Percentiles rank a stretch among this genome's conserved stretches.
Evolutionary conservation across 805 yeast genomes (phyloP).

Genomic region (Torulaspora maleeae): DNA sequence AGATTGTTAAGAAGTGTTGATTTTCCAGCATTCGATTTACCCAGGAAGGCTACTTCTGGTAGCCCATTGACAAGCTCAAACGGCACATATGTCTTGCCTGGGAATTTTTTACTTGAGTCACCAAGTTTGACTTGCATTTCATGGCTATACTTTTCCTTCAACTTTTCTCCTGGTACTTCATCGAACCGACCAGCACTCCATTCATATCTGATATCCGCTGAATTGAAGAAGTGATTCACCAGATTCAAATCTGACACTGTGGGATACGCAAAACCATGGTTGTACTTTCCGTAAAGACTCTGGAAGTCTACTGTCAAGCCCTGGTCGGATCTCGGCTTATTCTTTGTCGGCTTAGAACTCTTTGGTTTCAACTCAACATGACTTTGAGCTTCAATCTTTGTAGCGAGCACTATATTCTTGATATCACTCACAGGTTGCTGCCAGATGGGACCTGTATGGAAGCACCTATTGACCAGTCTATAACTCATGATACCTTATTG

Average conservation of each 20-base stretch:
- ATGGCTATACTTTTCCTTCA: conserved; percentile 10
- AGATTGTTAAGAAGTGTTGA: conserved; percentile 68
- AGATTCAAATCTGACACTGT: conserved; percentile 22
- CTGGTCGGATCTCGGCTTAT: background rate
- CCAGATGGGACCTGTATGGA: background rate
- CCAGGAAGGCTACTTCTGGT: conserved; percentile 75
- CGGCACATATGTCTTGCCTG: conserved; percentile 28
- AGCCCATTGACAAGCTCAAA: conserved; percentile 37
- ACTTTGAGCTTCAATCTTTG: conserved; percentile 2
- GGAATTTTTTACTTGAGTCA: conserved; percentile 30
- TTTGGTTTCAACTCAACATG: background rate
- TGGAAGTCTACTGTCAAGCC: background rate
- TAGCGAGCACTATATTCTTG: conserved; percentile 8
- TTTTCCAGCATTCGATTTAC: conserved; percentile 84
- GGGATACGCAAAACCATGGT: conserved; percentile 19
- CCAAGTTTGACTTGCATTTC: conserved; percentile 16
- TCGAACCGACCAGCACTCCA: conserved; percentile 54
- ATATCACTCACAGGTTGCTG: conserved; percentile 1
- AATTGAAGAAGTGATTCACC: conserved; percentile 43
- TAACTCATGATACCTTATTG: background rate
- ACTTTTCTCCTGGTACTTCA: conserved; percentile 47
- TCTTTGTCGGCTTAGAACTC: background rate
- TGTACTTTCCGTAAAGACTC: conserved; percentile 13
- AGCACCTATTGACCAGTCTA: background rate
- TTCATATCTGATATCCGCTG: conserved; percentile 45